These are phyloP conservation scores for Drechslerella dactyloides DNA, from an alignment of 2,329 filamentous ascomycete genomes.

Conservation along the genomic window DNA sequence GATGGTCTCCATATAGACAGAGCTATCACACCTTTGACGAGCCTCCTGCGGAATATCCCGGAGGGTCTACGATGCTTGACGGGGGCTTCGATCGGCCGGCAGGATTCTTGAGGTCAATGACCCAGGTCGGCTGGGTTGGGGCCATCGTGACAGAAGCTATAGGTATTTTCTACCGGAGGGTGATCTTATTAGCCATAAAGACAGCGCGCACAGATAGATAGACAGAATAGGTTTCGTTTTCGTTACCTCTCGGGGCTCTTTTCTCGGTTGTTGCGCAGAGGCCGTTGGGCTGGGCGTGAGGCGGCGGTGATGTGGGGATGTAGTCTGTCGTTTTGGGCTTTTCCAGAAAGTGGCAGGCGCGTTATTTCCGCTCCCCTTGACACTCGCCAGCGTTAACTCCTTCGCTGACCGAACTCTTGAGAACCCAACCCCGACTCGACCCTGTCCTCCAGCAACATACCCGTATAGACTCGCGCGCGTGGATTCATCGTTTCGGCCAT, in stretches of 20 bases:
- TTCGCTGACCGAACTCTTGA: background rate
- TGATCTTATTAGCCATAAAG: background rate
- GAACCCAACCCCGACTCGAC: background rate
- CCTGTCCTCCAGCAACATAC: slow-evolving; percentile 36
- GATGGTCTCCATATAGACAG: background rate
- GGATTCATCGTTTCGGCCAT: background rate
- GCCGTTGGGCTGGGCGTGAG: slow-evolving; percentile 2
- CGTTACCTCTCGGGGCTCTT: background rate
- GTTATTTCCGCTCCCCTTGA: slow-evolving; percentile 38
- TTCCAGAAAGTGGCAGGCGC: slow-evolving; percentile 29
- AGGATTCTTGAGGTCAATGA: slow-evolving; percentile 76
- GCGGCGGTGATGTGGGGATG: slow-evolving; percentile 40
- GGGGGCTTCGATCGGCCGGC: slow-evolving; percentile 69
- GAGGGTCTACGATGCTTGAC: slow-evolving; percentile 77
- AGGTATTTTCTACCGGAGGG: background rate
- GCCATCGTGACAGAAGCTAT: slow-evolving; percentile 21
- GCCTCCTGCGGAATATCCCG: slow-evolving; percentile 72
- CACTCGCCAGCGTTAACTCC: slow-evolving; percentile 7
- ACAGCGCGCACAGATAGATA: background rate
- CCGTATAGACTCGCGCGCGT: slow-evolving; percentile 1
- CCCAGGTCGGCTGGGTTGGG: slow-evolving; percentile 66
- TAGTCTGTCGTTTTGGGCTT: slow-evolving; percentile 1
- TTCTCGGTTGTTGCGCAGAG: background rate
- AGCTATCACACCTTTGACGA: slow-evolving; percentile 35
- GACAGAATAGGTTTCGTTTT: background rate